Evolutionary conservation across 306 rosid genomes (phyloP), one percentile per base, ranked within the genome.

Genomic region (Cicer cuneatum): DNA sequence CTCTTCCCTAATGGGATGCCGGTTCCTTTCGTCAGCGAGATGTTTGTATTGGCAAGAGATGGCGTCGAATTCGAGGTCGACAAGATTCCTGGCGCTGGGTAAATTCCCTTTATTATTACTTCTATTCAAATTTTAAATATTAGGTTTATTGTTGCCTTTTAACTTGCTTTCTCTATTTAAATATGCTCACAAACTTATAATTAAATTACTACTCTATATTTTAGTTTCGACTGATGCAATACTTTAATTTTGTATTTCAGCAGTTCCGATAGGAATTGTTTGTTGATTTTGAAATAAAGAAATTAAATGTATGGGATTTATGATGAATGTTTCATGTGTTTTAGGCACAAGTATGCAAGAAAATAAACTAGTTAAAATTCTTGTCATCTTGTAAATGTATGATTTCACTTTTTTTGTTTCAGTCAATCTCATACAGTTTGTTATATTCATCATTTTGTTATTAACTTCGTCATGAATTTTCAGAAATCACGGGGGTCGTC

Each of bases 41-140:
- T 92, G 82, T 92, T 94, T 46, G 96, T 94, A n/a, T 67, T 94
- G 83, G 89, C 91, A 78, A 83, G 99, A 94, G 99, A 92, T n/a
- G 96, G 93, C 81, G 93, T 94, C 61, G 99, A 94, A 65, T 90
- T 88, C 76, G 96, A 88, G 29, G 71, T 92, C 78, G 97, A 94
- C 73, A 94, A 94, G 91, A 87, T 94, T 77, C 95, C 99, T n/a
- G 90, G 86, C 66, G 85, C 97, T 15, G 95, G 96, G 53, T 12
- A 11, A 14, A 12, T 42, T 0, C 43, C 10, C 56, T 52, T 49
- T 12, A 16, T 47, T 37, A 5, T 18, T 13, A 6, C 8, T 16
- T 14, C 10, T 15, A 33, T 21, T 58, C 8, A 8, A 8, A 12
- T 41, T 18, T n/a, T 1, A 14, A 4, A 16, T 16, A 64, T 18